Conservation (phyloP, 2,329 filamentous ascomycete species). For the Tolypocladium guangdongense region DNA sequence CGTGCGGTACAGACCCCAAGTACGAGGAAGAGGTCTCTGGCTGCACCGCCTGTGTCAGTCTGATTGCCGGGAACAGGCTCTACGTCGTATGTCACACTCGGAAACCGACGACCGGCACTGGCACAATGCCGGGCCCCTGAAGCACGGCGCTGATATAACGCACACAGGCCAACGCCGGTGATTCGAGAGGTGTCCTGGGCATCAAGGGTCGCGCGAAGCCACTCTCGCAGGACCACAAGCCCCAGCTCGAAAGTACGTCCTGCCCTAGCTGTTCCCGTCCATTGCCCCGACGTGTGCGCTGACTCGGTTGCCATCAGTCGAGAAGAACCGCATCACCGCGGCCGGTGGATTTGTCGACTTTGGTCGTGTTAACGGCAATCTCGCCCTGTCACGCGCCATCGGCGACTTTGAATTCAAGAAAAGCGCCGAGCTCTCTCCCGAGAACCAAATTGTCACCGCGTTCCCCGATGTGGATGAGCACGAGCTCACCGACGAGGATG, state of each 20-base stretch:
- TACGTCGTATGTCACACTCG: conserved; percentile 64
- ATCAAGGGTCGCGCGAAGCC: conserved; percentile 97
- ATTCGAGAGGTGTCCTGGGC: conserved; percentile 88
- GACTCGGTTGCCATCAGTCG: conserved; percentile 42
- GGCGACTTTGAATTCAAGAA: conserved; percentile 99
- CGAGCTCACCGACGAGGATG: conserved; percentile 83
- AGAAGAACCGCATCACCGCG: conserved; percentile 91
- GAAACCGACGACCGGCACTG: background rate
- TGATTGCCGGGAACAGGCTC: conserved; percentile 86
- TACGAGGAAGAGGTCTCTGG: conserved; percentile 98
- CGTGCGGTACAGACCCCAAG: conserved; percentile 60
- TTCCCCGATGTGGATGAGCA: conserved; percentile 91
- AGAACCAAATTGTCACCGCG: conserved; percentile 96
- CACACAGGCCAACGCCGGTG: conserved; percentile 81
- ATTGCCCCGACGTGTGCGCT: conserved; percentile 3
- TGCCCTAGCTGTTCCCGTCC: background rate
- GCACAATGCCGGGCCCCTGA: background rate
- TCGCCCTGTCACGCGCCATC: conserved; percentile 91
- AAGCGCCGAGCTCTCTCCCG: conserved; percentile 90
- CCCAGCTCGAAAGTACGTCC: conserved; percentile 84
- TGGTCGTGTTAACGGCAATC: conserved; percentile 94
- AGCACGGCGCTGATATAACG: background rate
- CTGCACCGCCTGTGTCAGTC: conserved; percentile 85
- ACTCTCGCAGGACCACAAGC: conserved; percentile 98
- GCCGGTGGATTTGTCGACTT: conserved; percentile 98